Percentiles rank a stretch among this genome's conserved stretches.
phyloP scores from a whole-genome alignment of 129 eudicot genomes.

The Silybum marianum region DNA sequence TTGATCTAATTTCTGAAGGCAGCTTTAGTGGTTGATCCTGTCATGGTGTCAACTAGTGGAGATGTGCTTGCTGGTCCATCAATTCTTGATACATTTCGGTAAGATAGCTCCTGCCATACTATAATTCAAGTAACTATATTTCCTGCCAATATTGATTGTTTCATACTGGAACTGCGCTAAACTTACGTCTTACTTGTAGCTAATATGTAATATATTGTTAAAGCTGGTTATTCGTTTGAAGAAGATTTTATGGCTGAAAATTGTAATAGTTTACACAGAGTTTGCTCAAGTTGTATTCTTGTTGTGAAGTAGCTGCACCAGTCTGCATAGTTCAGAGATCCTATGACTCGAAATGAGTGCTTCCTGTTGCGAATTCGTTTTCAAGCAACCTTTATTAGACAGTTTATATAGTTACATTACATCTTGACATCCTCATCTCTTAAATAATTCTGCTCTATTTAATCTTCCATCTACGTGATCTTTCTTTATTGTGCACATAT shows the following conservation, averaged over 20 bases:
- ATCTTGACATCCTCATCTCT: neutral
- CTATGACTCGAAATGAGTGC: too few species aligned
- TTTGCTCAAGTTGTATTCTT: too few species aligned
- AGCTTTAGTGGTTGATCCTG: slow-evolving; percentile 98
- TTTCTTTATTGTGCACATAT: neutral
- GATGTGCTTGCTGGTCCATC: slow-evolving; percentile 84
- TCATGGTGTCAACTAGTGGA: slow-evolving; percentile 96
- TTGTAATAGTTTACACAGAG: neutral
- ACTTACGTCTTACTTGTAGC: neutral
- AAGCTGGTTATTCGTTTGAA: neutral
- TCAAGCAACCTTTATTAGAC: neutral
- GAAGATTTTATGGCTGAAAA: neutral
- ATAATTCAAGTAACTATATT: neutral
- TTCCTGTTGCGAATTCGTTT: neutral
- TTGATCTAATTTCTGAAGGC: slow-evolving; percentile 50
- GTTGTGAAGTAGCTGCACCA: too few species aligned
- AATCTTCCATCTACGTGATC: neutral
- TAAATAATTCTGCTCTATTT: neutral
- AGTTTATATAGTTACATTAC: neutral
- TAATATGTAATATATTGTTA: neutral
- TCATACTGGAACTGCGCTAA: neutral
- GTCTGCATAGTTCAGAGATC: too few species aligned
- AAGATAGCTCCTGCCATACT: slow-evolving; percentile 17
- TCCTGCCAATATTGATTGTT: neutral
- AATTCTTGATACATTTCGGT: slow-evolving; percentile 63